These are phyloP conservation scores for Dactylis glomerata DNA, from an alignment of 176 grass and related monocot genomes.

Conservation along the genomic window DNA sequence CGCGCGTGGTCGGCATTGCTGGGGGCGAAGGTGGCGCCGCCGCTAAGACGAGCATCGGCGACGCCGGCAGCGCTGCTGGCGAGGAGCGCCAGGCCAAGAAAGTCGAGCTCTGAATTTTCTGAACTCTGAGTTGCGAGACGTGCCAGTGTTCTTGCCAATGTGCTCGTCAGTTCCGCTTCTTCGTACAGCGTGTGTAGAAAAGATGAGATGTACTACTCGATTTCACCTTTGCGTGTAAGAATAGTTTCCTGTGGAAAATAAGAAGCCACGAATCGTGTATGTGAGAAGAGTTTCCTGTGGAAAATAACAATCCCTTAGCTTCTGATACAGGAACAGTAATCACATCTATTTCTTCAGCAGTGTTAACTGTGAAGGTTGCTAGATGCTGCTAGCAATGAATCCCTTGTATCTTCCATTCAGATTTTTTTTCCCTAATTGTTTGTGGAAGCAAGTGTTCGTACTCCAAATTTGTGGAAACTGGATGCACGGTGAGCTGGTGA, in stretches of 20 bases:
- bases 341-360: too few relatives aligned
- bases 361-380: too few relatives aligned
- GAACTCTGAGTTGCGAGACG: background rate
- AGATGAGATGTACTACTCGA: background rate
- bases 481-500: too few relatives aligned
- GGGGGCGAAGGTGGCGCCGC: background rate
- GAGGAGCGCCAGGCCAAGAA: conserved; percentile 41
- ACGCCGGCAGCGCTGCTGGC: background rate
- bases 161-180: background rate
- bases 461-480: too few relatives aligned
- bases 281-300: too few relatives aligned
- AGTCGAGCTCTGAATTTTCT: conserved; percentile 51
- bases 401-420: too few relatives aligned
- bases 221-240: background rate
- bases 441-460: too few relatives aligned
- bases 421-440: too few relatives aligned
- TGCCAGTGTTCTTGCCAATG: background rate
- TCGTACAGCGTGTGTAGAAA: background rate
- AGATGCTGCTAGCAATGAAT: too few relatives aligned
- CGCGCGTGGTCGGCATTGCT: conserved; percentile 56
- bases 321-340: too few relatives aligned
- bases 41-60: conserved; percentile 33
- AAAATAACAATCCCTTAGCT: too few relatives aligned
- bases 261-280: background rate
- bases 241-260: conserved; percentile 8